Percentiles rank a stretch among this genome's conserved stretches.
These are phyloP conservation scores for Cytospora mali DNA, from an alignment of 2,329 filamentous ascomycete species.

Conservation along the genomic window DNA sequence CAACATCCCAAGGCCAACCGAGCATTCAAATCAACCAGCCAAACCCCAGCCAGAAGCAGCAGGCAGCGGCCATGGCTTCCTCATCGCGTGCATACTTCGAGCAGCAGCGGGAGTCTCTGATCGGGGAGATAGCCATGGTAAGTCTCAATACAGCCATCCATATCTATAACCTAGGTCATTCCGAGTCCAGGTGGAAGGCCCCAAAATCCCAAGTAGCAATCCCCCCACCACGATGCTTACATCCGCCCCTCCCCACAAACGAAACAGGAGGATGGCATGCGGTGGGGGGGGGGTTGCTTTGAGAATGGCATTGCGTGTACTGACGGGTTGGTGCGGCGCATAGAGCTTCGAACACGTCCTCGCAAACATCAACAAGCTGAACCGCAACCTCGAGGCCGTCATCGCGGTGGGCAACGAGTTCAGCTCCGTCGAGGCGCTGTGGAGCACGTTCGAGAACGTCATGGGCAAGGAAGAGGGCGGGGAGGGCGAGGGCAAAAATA, in stretches of 20 bases:
- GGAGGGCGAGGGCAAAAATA: conserved; percentile 31
- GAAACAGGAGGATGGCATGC: no score
- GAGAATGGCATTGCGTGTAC: background rate
- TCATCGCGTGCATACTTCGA: conserved; percentile 64
- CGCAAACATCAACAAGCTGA: conserved; percentile 93
- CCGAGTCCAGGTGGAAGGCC: no score
- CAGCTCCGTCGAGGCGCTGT: conserved; percentile 92
- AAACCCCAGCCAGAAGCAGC: background rate
- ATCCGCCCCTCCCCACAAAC: background rate
- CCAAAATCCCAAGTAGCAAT: no score
- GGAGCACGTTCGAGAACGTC: conserved; percentile 95
- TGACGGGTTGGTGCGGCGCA: background rate
- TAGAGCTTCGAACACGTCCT: conserved; percentile 86
- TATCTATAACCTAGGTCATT: background rate
- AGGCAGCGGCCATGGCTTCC: conserved; percentile 23
- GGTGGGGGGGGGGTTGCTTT: background rate
- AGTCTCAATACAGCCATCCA: conserved; percentile 29
- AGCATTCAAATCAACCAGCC: background rate
- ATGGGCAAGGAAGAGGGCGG: conserved; percentile 72
- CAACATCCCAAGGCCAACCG: background rate
- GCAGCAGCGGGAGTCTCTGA: conserved; percentile 71
- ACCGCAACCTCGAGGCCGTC: conserved; percentile 87
- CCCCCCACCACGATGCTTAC: background rate
- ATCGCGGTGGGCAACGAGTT: conserved; percentile 97
- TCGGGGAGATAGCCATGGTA: conserved; percentile 74